Base-by-base conservation (phyloP, 2,329 filamentous ascomycete species). In the Mycosphaerelloides madeirae region DNA sequence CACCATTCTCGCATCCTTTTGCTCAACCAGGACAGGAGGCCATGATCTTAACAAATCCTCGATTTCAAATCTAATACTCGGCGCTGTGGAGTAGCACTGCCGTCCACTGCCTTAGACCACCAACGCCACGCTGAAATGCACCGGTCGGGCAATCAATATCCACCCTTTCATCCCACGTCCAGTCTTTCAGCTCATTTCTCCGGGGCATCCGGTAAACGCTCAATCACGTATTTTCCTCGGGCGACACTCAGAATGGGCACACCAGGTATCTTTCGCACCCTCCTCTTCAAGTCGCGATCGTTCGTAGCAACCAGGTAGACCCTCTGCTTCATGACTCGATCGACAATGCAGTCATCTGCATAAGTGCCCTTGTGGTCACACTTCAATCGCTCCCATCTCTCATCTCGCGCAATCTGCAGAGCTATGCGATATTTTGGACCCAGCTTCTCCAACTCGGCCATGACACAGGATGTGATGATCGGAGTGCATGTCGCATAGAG, bases 341-440 rank as follows among this genome's bases (percentile, higher is more conserved):
- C 67, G 38, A 69, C 66, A 18, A 70, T 78, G 61, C 87, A 94
- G 68, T 95, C 88, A 70, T 95, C 89, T 7, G 88, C 85, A 68
- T 90, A 89, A 0, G 79, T 83, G 33, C 89, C 89, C 68, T 89
- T 91, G 72, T 97, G 93, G 57, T 91, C 87, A 67, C 93, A 98
- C 63, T 84, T 80, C 37, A 95, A 69, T 39, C 90, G 72, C 64
- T 91, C 83, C 79, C 87, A 97, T 49, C 91, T 73, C 67, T 95
- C 87, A 64, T 98, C 93, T 42, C 90, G 75, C 0, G 93, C 93
- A 41, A 96, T 89, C 12, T 85, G 75, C 44, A 95, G 68, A 1
- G 91, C 90, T 43, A 97, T 81, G 6, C 90, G 75, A 70, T 95
- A 98, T 64, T 93, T 93, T 3, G 81, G 80, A 0, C 91, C 90